Base-by-base conservation (phyloP, 148 eudicot species). In the Rhododendron ferrugineum region DNA sequence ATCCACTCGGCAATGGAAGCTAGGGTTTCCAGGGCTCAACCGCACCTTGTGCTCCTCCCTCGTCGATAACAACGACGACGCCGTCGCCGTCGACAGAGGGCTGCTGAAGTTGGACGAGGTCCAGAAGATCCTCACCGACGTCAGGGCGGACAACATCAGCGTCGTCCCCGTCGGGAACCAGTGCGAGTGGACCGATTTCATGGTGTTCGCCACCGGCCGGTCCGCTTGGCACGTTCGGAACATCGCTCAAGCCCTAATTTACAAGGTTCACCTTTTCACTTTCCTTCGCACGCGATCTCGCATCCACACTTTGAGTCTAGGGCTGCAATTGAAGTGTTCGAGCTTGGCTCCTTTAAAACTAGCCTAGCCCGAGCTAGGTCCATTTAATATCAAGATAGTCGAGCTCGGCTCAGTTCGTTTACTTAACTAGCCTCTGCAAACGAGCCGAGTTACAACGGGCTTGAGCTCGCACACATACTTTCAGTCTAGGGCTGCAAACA, bases 181-280 rank as follows among this genome's bases (percentile, higher is more conserved):
- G 5, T 93, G 91, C 56, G 92, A 94, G 84, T 95, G 93, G 91
- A 85, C 98, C 44, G 98, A 95, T 90, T 91, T 83, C 93, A 91
- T 96, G 95, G 96, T 96, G 22, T 87, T 96, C 72, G 99, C 94
- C 60, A 95, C 99, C 11, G 99, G 99, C 4, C 89, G 97, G 0
- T 96, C 99, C 8, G 88, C 94, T 3, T 95, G 98, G 98, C 99
- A 96, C 81, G 97, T 96, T 42, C 92, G 95, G 13, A 95, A 96
- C 68, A 96, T 96, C 62, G 94, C 93, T 78, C 92, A 92, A 89
- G 98, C 99, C 78, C 91, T 96, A 78, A 70, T 96, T 90, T 94
- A 92, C 83, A 89, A 95, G 98, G 98, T 58, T 85, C 90, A 30
- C 83, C 44, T 2, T n/a, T 2, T 3, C 49, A 49, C 47, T 14